Evolutionary conservation across 805 yeast genomes (phyloP), one percentile per base, ranked within the genome.

Genomic region (Teunomyces pallodes): DNA sequence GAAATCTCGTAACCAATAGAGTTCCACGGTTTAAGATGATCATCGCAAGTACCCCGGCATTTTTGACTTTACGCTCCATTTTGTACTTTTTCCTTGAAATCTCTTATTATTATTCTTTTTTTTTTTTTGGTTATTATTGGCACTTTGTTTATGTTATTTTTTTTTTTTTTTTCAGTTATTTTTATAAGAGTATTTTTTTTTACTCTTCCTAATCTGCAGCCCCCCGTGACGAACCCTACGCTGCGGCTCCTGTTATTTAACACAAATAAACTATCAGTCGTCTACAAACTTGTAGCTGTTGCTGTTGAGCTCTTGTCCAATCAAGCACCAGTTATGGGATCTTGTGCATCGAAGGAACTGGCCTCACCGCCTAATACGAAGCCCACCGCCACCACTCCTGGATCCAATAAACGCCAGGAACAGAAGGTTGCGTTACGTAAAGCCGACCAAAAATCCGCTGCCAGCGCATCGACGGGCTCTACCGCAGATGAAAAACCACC

Each of bases 261-360:
- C 35, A 12, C 35, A 32, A 32, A 13, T 16, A 32, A 13, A 13
- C 30, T 20, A 13, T 20, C 27, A 20, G 30, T 26, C n/a, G 14
- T 24, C 24, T 26, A 24, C n/a, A 20, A 14, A 12, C 20, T 24
- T 8, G 16, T 39, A 20, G 42, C 24, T 39, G 35, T 32, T 32
- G 17, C 14, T 9, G 14, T n/a, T 9, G 35, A 42, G 44, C 14
- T 17, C 28, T 31, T 8, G 27, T 14, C 31, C 43, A 24, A 17
- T 12, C 24, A 17, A 41, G 20, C 7, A 31, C 30, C 16, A 10
- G 28, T 13, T 13, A 52, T 53, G 55, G 55, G 55, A 17, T 38
- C 54, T 17, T 51, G 56, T 30, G 48, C 50, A 26, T 53, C 56
- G 12, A 53, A 53, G 38, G 56, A 53, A 26, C 46, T 43, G 31